Conservation (phyloP, 1,284 basidiomycete genomes). For the Fomitopsis schrenkii region DNA sequence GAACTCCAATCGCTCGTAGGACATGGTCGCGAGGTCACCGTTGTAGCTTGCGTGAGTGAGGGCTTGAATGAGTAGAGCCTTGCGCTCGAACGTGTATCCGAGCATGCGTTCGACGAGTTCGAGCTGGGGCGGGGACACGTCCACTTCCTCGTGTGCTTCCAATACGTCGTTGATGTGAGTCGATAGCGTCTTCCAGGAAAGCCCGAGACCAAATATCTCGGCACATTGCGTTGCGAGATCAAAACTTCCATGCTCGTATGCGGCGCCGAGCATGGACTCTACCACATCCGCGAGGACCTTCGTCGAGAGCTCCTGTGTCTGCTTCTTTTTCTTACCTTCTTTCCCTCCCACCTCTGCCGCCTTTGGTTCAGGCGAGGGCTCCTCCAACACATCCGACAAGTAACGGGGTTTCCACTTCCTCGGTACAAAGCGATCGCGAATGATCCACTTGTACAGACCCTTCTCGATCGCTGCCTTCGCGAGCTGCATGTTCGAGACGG, state of each 20-base stretch:
- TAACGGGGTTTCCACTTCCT: slow-evolving; percentile 64
- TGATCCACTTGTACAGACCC: slow-evolving; percentile 59
- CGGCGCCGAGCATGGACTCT: slow-evolving; percentile 76
- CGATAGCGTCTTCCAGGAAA: slow-evolving; percentile 48
- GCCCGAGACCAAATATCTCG: slow-evolving; percentile 53
- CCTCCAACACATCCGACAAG: slow-evolving; percentile 16
- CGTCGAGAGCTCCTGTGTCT: slow-evolving; percentile 51
- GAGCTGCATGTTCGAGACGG: slow-evolving; percentile 67
- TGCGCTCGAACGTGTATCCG: slow-evolving; percentile 64
- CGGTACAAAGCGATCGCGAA: slow-evolving; percentile 56
- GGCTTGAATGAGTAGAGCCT: slow-evolving; percentile 69
- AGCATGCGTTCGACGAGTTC: slow-evolving; percentile 62
- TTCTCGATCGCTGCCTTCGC: slow-evolving; percentile 56
- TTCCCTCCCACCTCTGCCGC: slow-evolving; percentile 18
- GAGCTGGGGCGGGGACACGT: slow-evolving; percentile 45
- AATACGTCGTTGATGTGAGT: slow-evolving; percentile 44
- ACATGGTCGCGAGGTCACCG: slow-evolving; percentile 51
- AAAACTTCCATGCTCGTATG: slow-evolving; percentile 67
- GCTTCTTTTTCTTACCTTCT: slow-evolving; percentile 16
- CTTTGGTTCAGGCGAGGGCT: slow-evolving; percentile 7
- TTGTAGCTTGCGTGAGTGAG: slow-evolving; percentile 75
- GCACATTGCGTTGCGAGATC: slow-evolving; percentile 55
- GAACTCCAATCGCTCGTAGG: slow-evolving; percentile 83
- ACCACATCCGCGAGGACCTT: slow-evolving; percentile 75
- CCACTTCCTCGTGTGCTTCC: slow-evolving; percentile 37